These are phyloP conservation scores for Nematocida displodere DNA, from an alignment of 371 early-diverging fungal species.

Conservation along the genomic window DNA sequence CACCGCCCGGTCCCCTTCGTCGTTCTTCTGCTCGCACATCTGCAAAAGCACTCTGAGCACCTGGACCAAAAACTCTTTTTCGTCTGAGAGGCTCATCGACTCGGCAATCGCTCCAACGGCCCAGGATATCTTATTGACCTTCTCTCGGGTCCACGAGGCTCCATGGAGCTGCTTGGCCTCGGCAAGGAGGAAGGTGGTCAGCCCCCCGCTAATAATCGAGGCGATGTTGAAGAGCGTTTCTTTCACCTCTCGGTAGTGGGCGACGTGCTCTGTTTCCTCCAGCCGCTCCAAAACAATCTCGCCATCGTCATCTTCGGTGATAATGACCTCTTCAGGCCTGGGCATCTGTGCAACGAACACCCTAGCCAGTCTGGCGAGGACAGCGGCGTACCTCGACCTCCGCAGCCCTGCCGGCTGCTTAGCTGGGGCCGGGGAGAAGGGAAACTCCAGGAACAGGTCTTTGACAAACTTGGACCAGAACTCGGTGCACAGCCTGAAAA, in stretches of 20 bases:
- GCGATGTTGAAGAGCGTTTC: conserved; percentile 56
- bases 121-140: conserved; percentile 95
- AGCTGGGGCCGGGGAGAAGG: conserved; percentile 5
- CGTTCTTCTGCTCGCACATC: conserved; percentile 81
- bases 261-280: conserved; percentile 93
- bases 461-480: conserved; percentile 33
- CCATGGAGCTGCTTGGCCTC: conserved; percentile 28
- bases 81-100: conserved; percentile 84
- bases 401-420: conserved; percentile 45
- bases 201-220: conserved; percentile 46
- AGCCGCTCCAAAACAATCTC: conserved; percentile 94
- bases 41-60: conserved; percentile 89
- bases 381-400: conserved; percentile 46
- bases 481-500: conserved; percentile 43
- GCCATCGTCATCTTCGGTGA: conserved; percentile 98
- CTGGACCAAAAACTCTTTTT: conserved; percentile 88
- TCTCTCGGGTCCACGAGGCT: conserved; percentile 68
- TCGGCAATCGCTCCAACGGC: conserved; percentile 93
- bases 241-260: conserved; percentile 90
- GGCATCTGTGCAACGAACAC: conserved; percentile 63
- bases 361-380: conserved; percentile 51
- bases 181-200: conserved; percentile 56
- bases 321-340: conserved; percentile 71
- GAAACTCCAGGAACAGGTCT: conserved; percentile 44
- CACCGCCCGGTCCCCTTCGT: conserved; percentile 96